Evolutionary conservation across 2,329 filamentous ascomycete species (phyloP), one percentile per base, ranked within the genome.

Genomic region (Verticillium albo-atrum): DNA sequence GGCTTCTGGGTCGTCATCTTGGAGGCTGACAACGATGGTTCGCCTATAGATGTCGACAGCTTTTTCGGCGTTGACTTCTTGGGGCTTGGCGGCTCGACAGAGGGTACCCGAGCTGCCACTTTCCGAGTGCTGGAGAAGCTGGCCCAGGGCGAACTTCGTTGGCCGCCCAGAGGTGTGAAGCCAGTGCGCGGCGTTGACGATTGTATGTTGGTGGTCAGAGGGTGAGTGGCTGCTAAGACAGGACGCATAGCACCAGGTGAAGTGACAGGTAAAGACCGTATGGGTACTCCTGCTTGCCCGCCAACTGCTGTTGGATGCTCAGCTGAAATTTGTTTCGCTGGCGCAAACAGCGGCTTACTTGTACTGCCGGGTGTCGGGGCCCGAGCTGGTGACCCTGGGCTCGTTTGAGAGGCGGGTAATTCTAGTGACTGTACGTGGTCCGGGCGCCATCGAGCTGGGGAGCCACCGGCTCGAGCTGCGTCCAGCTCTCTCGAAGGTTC

Each of bases 131-230:
- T 34, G n/a, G 20, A 27, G 4, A 57, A 52, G 12, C 53, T 12
- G 27, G 23, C 47, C 59, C 61, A 57, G 0, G 61, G 59, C 12
- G 42, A 55, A 3, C 34, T 47, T 37, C 28, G 51, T 9, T 57
- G 30, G 17, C 27, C 20, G 20, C 42, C 51, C 9, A 61, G 51
- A 3, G 61, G 61, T 0, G 50, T 61, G 59, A 61, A 61, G 54
- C 56, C 26, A 15, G 56, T 54, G n/a, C 51, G 25, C 15, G 54
- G 61, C 12, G 30, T 50, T 17, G 42, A 6, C 4, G 52, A 54
- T 17, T 54, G 52, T 10, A 25, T 12, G 10, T 7, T 25, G 2
- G 42, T 23, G 10, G 20, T 50, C 10, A 12, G 42, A 23, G n/a
- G 42, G n/a, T 5, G 42, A 50, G 42, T 20, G 20, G 20, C n/a